Evolutionary conservation across 768 basidiomycete species (phyloP), one percentile per base, ranked within the genome.

Genomic region (Mycena floridula): DNA sequence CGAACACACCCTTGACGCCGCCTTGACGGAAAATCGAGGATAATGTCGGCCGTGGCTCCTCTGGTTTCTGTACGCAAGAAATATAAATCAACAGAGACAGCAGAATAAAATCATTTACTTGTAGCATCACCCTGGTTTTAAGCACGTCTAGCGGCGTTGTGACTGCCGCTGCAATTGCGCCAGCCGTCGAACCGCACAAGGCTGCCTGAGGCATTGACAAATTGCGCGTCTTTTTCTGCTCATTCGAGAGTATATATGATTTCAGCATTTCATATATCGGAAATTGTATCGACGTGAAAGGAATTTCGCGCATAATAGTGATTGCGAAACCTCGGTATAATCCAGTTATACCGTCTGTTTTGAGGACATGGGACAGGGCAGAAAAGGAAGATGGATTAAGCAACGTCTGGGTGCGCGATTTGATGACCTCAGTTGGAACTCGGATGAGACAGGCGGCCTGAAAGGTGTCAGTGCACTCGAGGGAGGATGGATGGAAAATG

Each of bases 121-220:
- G 20, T 25, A 23, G 18, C 96, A 99, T 99, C 36, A 96, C 86
- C 15, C 96, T 77, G 1, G 96, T 99, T 62, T 99, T 99, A 25
- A 96, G 74, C 2, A 98, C 96, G 56, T 99, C 96, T 24, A 99
- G 69, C 1, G 96, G 96, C 0, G 96, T 98, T 2, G 96, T 98
- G 26, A 85, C 52, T 0, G 85, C 89, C 1, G 93, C 95, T 5
- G 93, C 93, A 22, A 89, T 67, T 0, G 87, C 95, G 7, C 96
- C 96, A 0, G 96, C 88, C 37, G 95, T 69, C 56, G 85, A 89
- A 3, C 95, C 96, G 54, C 95, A 98, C 3, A 84, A 50, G 0
- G 93, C 94, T 41, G 90, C 85, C 63, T 89, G 85, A 48, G 82
- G 75, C 3, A n/a, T n/a, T n/a, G n/a, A n/a, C n/a, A n/a, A n/a